phyloP scores from a whole-genome alignment of 192 early-diverging fungal species.

The Glomus cerebriforme region DNA sequence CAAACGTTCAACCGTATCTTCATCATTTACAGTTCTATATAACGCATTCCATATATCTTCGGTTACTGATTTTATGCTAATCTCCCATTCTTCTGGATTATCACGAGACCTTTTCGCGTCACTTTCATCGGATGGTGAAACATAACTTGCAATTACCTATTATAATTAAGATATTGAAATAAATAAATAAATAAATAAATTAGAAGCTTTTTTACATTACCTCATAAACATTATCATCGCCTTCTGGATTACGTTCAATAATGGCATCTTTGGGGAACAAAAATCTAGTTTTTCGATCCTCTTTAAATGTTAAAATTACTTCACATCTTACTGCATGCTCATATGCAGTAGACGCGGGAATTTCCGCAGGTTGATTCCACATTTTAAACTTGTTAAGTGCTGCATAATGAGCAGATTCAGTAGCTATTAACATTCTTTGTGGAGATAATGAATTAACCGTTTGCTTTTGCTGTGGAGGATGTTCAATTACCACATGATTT shows the following conservation, averaged over 20 bases:
- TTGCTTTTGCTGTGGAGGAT: not conserved
- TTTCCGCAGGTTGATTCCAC: not conserved
- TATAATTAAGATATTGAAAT: not conserved
- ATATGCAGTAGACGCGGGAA: not conserved
- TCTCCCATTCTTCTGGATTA: not conserved
- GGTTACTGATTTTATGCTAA: not conserved
- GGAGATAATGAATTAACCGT: not conserved
- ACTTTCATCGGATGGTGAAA: not conserved
- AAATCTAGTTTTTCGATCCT: constrained; percentile 49
- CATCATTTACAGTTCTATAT: constrained; percentile 23
- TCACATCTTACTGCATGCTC: constrained; percentile 36
- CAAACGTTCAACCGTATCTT: not conserved
- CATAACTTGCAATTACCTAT: constrained; percentile 1
- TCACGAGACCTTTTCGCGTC: not conserved
- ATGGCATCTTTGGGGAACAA: constrained; percentile 59
- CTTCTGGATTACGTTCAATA: constrained; percentile 36
- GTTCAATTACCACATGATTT: not conserved
- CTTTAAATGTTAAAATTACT: constrained; percentile 61
- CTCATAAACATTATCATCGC: not conserved
- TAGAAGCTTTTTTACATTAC: not conserved
- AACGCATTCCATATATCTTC: constrained; percentile 29
- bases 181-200: not conserved
- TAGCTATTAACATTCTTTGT: not conserved
- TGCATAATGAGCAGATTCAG: not conserved
- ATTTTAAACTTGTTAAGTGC: not conserved